These are phyloP conservation scores for Geosmithia flava DNA, from an alignment of 2,329 filamentous ascomycete species.

Conservation along the genomic window DNA sequence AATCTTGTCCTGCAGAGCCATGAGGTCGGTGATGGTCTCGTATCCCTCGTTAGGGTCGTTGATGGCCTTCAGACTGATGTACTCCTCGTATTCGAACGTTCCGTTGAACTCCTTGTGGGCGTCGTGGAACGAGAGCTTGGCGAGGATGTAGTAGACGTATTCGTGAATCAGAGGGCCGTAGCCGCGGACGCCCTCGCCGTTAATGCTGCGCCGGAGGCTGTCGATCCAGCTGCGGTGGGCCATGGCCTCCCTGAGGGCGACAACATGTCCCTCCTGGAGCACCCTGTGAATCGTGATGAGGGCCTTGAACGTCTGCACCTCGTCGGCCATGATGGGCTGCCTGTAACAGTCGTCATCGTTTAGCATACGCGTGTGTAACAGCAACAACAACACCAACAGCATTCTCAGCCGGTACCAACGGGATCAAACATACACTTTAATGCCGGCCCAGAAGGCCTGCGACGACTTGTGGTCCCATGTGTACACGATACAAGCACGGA, in stretches of 20 bases:
- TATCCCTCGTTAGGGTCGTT: slow-evolving; percentile 97
- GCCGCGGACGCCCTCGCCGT: slow-evolving; percentile 74
- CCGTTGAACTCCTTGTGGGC: slow-evolving; percentile 98
- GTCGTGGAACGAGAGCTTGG: slow-evolving; percentile 92
- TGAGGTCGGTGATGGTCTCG: slow-evolving; percentile 92
- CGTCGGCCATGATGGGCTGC: slow-evolving; percentile 95
- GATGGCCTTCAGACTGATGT: slow-evolving; percentile 93
- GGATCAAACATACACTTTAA: slow-evolving; percentile 74
- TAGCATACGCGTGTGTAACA: background rate
- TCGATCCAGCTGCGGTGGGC: slow-evolving; percentile 85
- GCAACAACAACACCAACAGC: too few species aligned
- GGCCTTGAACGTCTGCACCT: slow-evolving; percentile 98
- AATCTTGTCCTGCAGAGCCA: slow-evolving; percentile 95
- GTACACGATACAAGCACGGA: slow-evolving; percentile 94
- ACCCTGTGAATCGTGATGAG: slow-evolving; percentile 97
- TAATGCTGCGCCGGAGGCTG: slow-evolving; percentile 72
- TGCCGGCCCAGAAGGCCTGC: slow-evolving; percentile 88
- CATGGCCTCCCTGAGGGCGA: slow-evolving; percentile 79
- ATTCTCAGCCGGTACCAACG: background rate
- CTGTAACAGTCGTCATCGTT: slow-evolving; percentile 27
- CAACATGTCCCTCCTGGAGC: slow-evolving; percentile 87
- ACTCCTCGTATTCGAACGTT: slow-evolving; percentile 97
- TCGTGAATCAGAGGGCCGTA: slow-evolving; percentile 90
- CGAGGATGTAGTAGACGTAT: slow-evolving; percentile 91
- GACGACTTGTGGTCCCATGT: slow-evolving; percentile 99